Base-by-base conservation (phyloP, 2,329 filamentous ascomycete species). In the Colletotrichum sp. region DNA sequence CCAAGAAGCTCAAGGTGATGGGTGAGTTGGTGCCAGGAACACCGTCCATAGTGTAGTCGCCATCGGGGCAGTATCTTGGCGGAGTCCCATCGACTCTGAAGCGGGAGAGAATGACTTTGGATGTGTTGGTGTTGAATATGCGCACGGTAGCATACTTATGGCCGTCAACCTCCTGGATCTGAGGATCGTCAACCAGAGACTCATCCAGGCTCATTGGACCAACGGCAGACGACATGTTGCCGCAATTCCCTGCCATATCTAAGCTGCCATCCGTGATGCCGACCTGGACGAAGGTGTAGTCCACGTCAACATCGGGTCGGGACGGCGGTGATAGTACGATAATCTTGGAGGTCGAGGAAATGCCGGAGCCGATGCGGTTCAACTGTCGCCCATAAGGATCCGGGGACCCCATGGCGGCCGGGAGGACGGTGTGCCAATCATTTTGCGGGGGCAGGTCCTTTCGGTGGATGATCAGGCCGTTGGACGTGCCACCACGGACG, bases 261-360 rank as follows among this genome's bases (percentile, higher is more conserved):
- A 93, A 86, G 68, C 87, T 84, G 6, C 84, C 82, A 75, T 89
- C 86, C 74, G 88, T 87, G 62, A 93, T 87, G 1, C 90, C 91
- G 16, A 92, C 83, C 22, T 89, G 89, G 1, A 91, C 88, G 77
- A 93, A 93, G 0, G 91, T 93, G 77, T 91, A 93, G 71, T 92
- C 89, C 16, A 93, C 83, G 78, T 93, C 88, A 1, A 86, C 87
- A 32, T 86, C 87, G 3, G 80, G 75, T 22, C 84, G 82, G 6
- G 80, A 80, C 9, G 88, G 85, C 12, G 82, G 83, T 13, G 86
- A 87, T 5, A 93, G 87, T 1, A 93, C 84, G 79, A 90, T 91
- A 30, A 93, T 87, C 80, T 93, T 93, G 71, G 88, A 91, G 8
- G 76, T 77, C 27, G 76, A 77, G 8, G 76, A 77, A 55, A 76